phyloP scores from a whole-genome alignment of 73 alveolate species.

The Paramecium sexaurelia region DNA sequence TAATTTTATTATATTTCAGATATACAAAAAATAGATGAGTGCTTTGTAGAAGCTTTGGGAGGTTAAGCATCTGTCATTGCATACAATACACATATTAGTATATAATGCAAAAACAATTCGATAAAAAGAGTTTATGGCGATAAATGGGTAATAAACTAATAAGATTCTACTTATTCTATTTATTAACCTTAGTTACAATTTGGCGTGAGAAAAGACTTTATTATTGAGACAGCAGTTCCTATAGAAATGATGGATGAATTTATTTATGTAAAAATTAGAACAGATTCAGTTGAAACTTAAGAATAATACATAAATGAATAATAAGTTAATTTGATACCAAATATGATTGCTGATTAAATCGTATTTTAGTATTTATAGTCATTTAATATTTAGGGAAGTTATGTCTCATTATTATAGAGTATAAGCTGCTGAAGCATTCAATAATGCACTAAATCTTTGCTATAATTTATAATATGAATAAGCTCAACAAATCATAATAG shows the following conservation, averaged over 20 bases:
- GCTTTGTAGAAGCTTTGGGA: constrained; percentile 69
- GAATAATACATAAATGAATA: not conserved
- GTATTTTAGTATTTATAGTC: not conserved
- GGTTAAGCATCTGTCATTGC: constrained; percentile 62
- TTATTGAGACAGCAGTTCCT: constrained; percentile 18
- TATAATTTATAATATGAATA: not conserved
- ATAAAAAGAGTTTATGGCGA: constrained; percentile 62
- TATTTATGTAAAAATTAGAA: not conserved
- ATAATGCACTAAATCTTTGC: not conserved
- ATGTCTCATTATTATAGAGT: constrained; percentile 54
- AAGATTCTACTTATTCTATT: not conserved
- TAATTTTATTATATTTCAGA: constrained; percentile 57
- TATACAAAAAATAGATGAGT: constrained; percentile 39
- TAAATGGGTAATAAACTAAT: constrained; percentile 43
- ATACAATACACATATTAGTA: constrained; percentile 6
- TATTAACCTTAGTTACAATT: constrained; percentile 27
- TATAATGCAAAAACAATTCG: not conserved
- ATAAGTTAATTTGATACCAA: not conserved
- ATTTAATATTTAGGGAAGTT: not conserved
- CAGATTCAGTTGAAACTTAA: not conserved
- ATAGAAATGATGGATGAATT: not conserved
- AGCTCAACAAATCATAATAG: not conserved
- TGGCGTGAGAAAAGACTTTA: constrained; percentile 59
- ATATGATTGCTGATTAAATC: not conserved
- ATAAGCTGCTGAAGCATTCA: constrained; percentile 9